Evolutionary conservation across 228 moss, liverwort and hornwort species (phyloP).

Genomic region (Sphagnum magellanicum): DNA sequence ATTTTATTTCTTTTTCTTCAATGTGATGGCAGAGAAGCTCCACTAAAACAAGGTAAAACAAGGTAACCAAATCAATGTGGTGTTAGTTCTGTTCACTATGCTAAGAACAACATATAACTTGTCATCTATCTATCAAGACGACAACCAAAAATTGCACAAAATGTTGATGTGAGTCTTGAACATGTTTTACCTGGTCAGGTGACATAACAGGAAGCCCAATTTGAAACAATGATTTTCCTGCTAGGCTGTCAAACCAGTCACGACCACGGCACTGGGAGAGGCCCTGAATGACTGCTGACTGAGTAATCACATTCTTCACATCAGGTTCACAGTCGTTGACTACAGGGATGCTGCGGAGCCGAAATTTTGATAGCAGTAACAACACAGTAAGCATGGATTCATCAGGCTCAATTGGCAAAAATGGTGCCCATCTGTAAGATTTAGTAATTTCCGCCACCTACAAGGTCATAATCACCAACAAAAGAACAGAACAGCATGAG

Average conservation of each 20-base stretch:
- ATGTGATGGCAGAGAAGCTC: background rate
- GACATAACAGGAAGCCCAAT: constrained; percentile 70
- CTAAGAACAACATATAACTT: too few relatives aligned
- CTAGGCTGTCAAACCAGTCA: constrained; percentile 82
- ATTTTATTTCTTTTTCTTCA: background rate
- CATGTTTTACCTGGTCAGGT: constrained; percentile 34
- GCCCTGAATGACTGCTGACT: constrained; percentile 65
- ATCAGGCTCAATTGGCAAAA: constrained; percentile 67
- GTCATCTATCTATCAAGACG: too few relatives aligned
- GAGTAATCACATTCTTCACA: constrained; percentile 78
- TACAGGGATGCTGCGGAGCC: constrained; percentile 74
- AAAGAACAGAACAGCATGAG: background rate
- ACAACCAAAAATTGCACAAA: too few relatives aligned
- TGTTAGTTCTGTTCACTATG: background rate
- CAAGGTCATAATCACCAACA: background rate
- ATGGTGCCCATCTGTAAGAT: constrained; percentile 89
- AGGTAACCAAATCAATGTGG: background rate
- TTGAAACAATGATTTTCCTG: constrained; percentile 52
- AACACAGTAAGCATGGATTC: constrained; percentile 86
- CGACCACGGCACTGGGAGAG: constrained; percentile 67
- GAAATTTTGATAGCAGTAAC: constrained; percentile 70
- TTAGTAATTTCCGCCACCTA: constrained; percentile 79
- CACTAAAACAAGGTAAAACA: background rate
- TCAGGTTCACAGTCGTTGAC: constrained; percentile 55
- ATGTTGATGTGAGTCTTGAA: too few relatives aligned